Evolutionary conservation across 257 asterid species (phyloP).

Genomic region (Solanum pinnatisectum): DNA sequence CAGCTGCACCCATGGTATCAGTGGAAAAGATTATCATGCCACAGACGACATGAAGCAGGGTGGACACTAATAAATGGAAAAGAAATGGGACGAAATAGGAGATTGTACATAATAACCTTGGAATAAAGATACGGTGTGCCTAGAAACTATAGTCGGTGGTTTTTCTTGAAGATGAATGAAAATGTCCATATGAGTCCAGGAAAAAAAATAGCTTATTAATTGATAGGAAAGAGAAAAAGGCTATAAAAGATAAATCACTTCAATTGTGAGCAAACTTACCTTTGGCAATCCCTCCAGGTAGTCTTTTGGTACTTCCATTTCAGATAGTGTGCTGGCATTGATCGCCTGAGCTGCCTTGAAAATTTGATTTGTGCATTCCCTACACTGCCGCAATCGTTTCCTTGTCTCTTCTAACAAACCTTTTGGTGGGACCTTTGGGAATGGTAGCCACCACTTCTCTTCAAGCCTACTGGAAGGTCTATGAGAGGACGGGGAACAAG

Average conservation of each 20-base stretch:
- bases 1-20: background rate
- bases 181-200: background rate
- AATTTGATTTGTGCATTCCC: slow-evolving; percentile 76
- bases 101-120: background rate
- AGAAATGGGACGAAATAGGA: background rate
- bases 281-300: slow-evolving; percentile 76
- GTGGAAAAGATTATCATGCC: background rate
- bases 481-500: slow-evolving; percentile 25
- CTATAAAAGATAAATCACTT: background rate
- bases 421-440: slow-evolving; percentile 68
- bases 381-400: slow-evolving; percentile 55
- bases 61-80: background rate
- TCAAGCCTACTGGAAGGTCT: slow-evolving; percentile 59
- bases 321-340: slow-evolving; percentile 53
- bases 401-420: slow-evolving; percentile 63
- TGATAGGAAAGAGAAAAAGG: background rate
- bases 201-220: background rate
- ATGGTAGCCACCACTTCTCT: slow-evolving; percentile 94
- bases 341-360: slow-evolving; percentile 80
- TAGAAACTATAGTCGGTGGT: background rate
- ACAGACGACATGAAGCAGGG: background rate
- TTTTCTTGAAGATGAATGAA: background rate
- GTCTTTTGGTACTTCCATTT: slow-evolving; percentile 72
- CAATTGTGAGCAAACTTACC: slow-evolving; percentile 26
- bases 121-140: background rate